phyloP scores from a whole-genome alignment of 2,329 filamentous ascomycete genomes.

The Ophiocordyceps unilateralis region DNA sequence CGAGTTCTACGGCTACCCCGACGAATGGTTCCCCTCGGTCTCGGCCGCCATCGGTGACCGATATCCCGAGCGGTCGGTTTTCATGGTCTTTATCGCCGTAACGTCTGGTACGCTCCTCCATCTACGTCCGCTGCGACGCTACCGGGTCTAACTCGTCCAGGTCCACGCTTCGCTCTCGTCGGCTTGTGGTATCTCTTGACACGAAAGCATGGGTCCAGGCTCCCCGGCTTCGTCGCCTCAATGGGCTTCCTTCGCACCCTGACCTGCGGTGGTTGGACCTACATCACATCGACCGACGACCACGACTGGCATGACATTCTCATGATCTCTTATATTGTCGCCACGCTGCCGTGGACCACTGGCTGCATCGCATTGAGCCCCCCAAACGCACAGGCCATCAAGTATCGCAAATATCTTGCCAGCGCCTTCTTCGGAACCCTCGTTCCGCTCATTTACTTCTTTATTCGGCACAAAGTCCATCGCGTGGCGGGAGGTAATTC shows the following conservation, averaged over 20 bases:
- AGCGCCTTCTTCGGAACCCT: constrained; percentile 79
- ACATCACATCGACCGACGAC: constrained; percentile 94
- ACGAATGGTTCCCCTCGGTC: constrained; percentile 94
- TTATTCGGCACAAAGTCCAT: constrained; percentile 97
- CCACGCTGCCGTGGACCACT: constrained; percentile 86
- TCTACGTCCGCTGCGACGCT: neutral
- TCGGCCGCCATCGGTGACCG: constrained; percentile 94
- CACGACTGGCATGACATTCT: constrained; percentile 98
- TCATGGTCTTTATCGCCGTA: constrained; percentile 93
- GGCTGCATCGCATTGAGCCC: constrained; percentile 83
- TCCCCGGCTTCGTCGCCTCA: constrained; percentile 67
- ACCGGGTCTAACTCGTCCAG: constrained; percentile 21
- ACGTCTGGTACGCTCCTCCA: constrained; percentile 51
- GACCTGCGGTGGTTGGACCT: constrained; percentile 95
- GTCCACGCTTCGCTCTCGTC: constrained; percentile 80
- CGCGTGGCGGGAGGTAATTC: constrained; percentile 73
- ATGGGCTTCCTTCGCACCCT: constrained; percentile 77
- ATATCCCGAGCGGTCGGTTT: constrained; percentile 91
- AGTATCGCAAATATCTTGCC: constrained; percentile 75
- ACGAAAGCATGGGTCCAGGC: constrained; percentile 50
- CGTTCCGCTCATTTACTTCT: constrained; percentile 84
- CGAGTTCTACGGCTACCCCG: constrained; percentile 82
- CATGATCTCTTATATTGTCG: constrained; percentile 95
- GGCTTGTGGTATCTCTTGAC: constrained; percentile 86
- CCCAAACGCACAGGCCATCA: constrained; percentile 63